These are phyloP conservation scores for Corniculantispora saksenae DNA, from an alignment of 2,329 filamentous ascomycete species.

Conservation along the genomic window DNA sequence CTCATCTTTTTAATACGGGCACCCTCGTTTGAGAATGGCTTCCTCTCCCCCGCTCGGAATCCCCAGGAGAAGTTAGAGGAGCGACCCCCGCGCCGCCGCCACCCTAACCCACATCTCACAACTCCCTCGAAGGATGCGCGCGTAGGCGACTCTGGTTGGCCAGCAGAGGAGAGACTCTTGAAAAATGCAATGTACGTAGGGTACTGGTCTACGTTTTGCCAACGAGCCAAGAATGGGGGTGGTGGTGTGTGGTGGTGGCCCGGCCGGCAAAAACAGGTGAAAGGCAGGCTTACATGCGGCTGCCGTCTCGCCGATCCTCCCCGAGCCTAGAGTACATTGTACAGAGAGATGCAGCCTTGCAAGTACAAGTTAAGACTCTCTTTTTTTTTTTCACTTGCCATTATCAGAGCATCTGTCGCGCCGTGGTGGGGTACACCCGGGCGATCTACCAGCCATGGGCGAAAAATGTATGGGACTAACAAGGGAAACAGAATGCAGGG, in stretches of 20 bases:
- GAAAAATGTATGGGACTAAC: too few relatives aligned
- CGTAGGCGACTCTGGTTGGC: constrained; percentile 8
- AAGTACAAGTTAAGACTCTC: background rate
- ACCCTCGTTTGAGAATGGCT: background rate
- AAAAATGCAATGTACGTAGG: constrained; percentile 10
- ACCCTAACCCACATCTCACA: constrained; percentile 1
- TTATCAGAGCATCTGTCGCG: background rate
- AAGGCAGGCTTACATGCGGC: background rate
- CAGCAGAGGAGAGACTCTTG: background rate
- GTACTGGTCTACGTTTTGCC: background rate
- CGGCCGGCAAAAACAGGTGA: background rate
- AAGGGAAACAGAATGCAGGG: too few relatives aligned
- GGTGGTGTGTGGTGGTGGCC: too few relatives aligned
- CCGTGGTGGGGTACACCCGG: background rate
- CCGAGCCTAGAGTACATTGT: background rate
- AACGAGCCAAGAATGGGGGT: background rate
- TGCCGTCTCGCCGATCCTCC: background rate
- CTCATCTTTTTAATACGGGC: too few relatives aligned
- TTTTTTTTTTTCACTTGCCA: too few relatives aligned
- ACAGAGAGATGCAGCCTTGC: background rate
- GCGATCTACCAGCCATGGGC: too few relatives aligned
- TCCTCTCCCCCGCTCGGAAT: background rate
- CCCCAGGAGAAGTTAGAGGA: background rate
- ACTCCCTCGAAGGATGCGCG: background rate
- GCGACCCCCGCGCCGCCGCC: background rate